phyloP scores from a whole-genome alignment of 1,284 basidiomycete species.

The Cryptococcus deneoformans region DNA sequence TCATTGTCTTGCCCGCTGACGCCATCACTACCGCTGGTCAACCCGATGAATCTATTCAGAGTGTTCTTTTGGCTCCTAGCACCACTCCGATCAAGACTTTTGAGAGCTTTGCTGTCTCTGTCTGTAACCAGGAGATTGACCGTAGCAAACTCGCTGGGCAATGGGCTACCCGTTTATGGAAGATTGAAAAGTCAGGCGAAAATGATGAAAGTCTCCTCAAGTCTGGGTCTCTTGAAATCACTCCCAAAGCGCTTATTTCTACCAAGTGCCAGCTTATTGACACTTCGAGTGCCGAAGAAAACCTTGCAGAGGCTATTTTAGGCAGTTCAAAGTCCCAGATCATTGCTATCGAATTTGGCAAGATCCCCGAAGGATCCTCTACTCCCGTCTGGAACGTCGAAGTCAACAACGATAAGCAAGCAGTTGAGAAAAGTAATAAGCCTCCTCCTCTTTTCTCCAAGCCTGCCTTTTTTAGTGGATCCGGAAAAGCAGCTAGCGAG shows the following conservation, averaged over 20 bases:
- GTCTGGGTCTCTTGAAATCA: conserved; percentile 19
- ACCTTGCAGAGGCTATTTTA: conserved; percentile 13
- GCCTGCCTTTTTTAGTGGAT: conserved; percentile 37
- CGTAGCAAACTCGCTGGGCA: not conserved
- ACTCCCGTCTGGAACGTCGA: conserved; percentile 25
- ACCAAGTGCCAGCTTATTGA: conserved; percentile 14
- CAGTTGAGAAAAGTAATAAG: conserved; percentile 27
- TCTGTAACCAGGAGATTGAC: conserved; percentile 6
- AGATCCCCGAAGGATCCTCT: conserved; percentile 28
- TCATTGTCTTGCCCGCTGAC: conserved; percentile 46
- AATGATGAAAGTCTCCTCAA: conserved; percentile 12
- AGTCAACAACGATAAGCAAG: conserved; percentile 30
- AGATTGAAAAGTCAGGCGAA: conserved; percentile 10
- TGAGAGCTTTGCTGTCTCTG: conserved; percentile 10
- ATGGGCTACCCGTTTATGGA: conserved; percentile 10
- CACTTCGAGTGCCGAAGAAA: conserved; percentile 12
- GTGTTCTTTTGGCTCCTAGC: conserved; percentile 16
- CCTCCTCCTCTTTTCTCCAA: conserved; percentile 44
- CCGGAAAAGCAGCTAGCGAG: conserved; percentile 47
- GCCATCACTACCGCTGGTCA: conserved; percentile 3
- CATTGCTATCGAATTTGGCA: conserved; percentile 40
- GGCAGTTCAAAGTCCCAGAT: conserved; percentile 10
- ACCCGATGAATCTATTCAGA: conserved; percentile 8
- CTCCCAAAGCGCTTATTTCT: conserved; percentile 17
- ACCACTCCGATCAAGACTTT: conserved; percentile 18